Conservation (phyloP, 257 asterid species). For the Solanum etuberosum region DNA sequence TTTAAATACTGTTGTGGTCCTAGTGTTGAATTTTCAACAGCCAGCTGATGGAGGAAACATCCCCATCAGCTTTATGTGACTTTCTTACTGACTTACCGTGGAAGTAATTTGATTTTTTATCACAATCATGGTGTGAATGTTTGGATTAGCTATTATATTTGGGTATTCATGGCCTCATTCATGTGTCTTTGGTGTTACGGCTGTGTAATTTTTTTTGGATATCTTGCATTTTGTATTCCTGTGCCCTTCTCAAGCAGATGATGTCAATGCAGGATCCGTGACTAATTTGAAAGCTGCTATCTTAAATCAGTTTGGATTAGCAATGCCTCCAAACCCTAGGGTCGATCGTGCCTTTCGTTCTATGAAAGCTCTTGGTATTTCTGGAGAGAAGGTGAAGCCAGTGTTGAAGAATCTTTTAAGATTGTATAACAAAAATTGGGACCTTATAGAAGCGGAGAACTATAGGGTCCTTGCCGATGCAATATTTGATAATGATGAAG, state of each 20-base stretch:
- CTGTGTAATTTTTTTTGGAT: neutral
- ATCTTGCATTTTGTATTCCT: neutral
- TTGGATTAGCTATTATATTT: neutral
- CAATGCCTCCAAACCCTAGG: slow-evolving; percentile 38
- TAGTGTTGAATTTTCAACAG: neutral
- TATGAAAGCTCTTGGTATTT: slow-evolving; percentile 59
- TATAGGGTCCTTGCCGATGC: slow-evolving; percentile 81
- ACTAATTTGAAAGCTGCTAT: neutral
- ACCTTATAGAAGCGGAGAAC: slow-evolving; percentile 63
- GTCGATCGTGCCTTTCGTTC: slow-evolving; percentile 50
- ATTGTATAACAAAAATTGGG: slow-evolving; percentile 65
- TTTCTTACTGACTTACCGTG: neutral
- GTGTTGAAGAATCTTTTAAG: slow-evolving; percentile 57
- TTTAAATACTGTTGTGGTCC: neutral
- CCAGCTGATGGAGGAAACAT: neutral
- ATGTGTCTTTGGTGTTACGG: neutral
- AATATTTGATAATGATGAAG: slow-evolving; percentile 57
- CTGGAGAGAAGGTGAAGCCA: slow-evolving; percentile 58
- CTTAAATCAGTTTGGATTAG: neutral
- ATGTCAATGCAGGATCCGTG: neutral
- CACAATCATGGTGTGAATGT: neutral
- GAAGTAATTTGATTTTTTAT: neutral
- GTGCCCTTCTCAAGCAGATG: neutral
- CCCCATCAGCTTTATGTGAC: neutral
- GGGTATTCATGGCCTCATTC: neutral